phyloP scores from a whole-genome alignment of 2,329 filamentous ascomycete genomes.

The Coniochaeta sp. region DNA sequence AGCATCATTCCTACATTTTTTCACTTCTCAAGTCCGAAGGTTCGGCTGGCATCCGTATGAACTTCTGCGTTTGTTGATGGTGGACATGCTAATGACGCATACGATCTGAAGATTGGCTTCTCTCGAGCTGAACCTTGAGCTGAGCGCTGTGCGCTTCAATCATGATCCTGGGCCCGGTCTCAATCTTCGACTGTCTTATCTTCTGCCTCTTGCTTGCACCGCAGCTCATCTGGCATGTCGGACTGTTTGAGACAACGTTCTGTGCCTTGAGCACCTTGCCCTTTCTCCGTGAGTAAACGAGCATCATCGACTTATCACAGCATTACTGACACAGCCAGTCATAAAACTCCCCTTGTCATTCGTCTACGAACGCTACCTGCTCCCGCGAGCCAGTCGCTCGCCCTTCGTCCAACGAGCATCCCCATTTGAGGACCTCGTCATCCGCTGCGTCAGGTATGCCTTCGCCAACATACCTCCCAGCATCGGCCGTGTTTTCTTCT shows the following conservation, averaged over 20 bases:
- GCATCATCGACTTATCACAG: neutral
- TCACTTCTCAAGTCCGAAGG: neutral
- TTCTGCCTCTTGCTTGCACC: conserved; percentile 66
- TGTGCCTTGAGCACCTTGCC: conserved; percentile 58
- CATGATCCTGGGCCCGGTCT: conserved; percentile 70
- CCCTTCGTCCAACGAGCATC: conserved; percentile 64
- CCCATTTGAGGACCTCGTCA: conserved; percentile 68
- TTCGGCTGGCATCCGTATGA: neutral
- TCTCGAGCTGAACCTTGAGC: neutral
- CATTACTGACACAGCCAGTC: conserved; percentile 29
- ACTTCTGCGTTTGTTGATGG: neutral
- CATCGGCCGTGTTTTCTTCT: conserved; percentile 71
- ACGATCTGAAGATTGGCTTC: too few species aligned
- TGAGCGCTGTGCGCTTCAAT: neutral
- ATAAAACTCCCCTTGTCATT: conserved; percentile 51
- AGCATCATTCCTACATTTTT: too few species aligned
- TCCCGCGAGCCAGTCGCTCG: conserved; percentile 33
- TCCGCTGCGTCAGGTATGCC: conserved; percentile 70
- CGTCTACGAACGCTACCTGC: conserved; percentile 47
- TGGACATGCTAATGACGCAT: neutral
- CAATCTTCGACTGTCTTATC: conserved; percentile 65
- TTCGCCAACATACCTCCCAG: conserved; percentile 63
- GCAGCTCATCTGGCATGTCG: conserved; percentile 62
- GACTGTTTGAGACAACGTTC: conserved; percentile 47
- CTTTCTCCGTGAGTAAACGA: conserved; percentile 51